A percentile compares a stretch with the other conserved stretches of the same genome.
Conservation (phyloP, 331 rosid genomes). For the Telfairia occidentalis region DNA sequence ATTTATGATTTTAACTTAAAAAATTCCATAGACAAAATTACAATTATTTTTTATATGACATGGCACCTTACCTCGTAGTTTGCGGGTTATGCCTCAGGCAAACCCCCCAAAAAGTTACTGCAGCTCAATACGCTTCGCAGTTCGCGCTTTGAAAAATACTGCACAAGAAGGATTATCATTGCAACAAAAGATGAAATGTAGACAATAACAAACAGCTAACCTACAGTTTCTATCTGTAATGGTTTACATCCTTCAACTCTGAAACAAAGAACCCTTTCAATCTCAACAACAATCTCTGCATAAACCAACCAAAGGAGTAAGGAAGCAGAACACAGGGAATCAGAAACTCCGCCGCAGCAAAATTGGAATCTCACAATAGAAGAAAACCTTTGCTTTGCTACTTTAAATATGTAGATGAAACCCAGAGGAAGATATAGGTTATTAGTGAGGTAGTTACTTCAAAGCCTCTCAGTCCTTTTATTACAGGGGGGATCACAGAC, state of each 20-base stretch:
- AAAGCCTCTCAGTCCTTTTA: conserved; percentile 77
- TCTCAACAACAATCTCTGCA: background rate
- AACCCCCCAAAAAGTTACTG: background rate
- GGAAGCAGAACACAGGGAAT: conserved; percentile 11
- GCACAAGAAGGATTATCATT: background rate
- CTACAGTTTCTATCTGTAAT: conserved; percentile 1
- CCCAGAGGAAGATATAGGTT: conserved; percentile 66
- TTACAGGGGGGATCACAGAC: conserved; percentile 70
- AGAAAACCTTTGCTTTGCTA: conserved; percentile 20
- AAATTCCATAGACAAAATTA: background rate
- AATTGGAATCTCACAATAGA: conserved; percentile 19
- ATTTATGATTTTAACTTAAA: background rate
- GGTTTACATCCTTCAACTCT: background rate
- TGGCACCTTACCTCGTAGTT: background rate
- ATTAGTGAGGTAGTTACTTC: conserved; percentile 78
- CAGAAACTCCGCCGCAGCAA: conserved; percentile 25
- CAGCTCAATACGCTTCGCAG: background rate
- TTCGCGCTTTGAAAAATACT: background rate
- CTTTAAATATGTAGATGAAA: conserved; percentile 86
- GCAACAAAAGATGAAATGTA: background rate
- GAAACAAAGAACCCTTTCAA: background rate
- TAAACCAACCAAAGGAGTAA: background rate
- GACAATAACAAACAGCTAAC: background rate
- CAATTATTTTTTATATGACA: background rate
- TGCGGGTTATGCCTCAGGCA: background rate